Conservation (phyloP, 768 basidiomycete species). For the Hysterangium stoloniferum region DNA sequence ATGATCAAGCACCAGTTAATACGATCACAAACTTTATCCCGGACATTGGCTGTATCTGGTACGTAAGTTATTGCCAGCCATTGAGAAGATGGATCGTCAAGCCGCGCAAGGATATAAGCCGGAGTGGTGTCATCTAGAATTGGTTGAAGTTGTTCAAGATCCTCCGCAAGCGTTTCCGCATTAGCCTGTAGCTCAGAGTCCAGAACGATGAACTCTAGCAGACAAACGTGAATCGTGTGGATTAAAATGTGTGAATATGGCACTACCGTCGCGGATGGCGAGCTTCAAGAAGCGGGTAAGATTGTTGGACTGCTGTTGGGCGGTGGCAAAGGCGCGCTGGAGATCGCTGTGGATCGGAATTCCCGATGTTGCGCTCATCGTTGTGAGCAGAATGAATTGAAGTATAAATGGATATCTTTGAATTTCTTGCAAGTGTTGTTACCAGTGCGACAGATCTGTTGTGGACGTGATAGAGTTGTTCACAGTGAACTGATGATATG, state of each 20-base stretch:
- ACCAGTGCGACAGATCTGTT: too few species aligned
- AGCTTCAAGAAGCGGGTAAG: conserved; percentile 69
- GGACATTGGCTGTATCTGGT: conserved; percentile 71
- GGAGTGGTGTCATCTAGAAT: conserved; percentile 54
- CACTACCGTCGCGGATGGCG: conserved; percentile 67
- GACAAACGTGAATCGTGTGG: conserved; percentile 20
- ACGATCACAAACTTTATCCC: conserved; percentile 57
- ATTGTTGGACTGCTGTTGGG: conserved; percentile 25
- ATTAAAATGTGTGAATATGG: conserved; percentile 18
- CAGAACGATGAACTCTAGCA: conserved; percentile 60
- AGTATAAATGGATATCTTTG: conserved; percentile 2
- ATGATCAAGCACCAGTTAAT: background rate
- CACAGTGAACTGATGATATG: conserved; percentile 1
- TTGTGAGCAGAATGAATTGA: conserved; percentile 8
- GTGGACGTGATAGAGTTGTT: conserved; percentile 14
- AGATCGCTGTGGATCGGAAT: conserved; percentile 59
- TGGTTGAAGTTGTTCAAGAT: conserved; percentile 50
- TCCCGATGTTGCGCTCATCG: conserved; percentile 70
- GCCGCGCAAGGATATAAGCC: conserved; percentile 66
- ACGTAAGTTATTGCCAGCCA: conserved; percentile 79
- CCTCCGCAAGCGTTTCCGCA: conserved; percentile 46
- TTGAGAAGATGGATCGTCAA: conserved; percentile 50
- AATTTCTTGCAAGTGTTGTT: too few species aligned
- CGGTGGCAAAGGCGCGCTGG: conserved; percentile 44
- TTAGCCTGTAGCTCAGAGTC: conserved; percentile 41